Base-by-base conservation (phyloP, 208 protist genomes). In the Trypanosoma cruzi region DNA sequence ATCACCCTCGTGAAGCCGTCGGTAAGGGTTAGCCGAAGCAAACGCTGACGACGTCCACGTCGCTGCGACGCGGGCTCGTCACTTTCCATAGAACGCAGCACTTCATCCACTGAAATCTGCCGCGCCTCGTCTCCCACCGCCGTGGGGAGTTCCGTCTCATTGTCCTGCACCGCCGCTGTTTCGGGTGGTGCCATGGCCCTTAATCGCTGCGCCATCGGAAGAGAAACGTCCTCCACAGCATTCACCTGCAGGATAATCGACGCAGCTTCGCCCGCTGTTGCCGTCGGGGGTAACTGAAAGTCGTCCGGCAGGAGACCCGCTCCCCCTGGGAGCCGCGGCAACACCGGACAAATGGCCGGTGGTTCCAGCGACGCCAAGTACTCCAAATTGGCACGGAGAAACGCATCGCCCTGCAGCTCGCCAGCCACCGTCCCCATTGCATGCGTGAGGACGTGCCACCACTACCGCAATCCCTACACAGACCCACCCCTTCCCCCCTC, bases 1-100 rank as follows among this genome's bases (percentile, higher is more conserved):
- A 90, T 55, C 2, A 88, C 48, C 29, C 85, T 83, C n/a, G 80
- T 81, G 42, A 86, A 91, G n/a, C 88, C 88, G 55, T 91, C 85
- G 0, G 85, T 85, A 13, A 94, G 60, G 28, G 77, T 71, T 1
- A 94, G 55, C 18, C 64, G 68, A 6, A 91, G 75, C 37, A 73
- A 76, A 1, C 85, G 81, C 78, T 77, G 81, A 42, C 73, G 79
- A 1, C 66, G 61, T 10, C 77, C 64, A 28, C 68, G 69, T 0
- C 69, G 67, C 13, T 61, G 72, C 18, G 37, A 54, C 0, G 73
- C 73, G 37, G 74, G 70, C 24, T 89, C 77, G 29, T 76, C 64
- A 31, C 68, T 65, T 57, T 84, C 28, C 69, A 75, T 64, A 52
- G 68, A 62, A 64, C 42, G 73, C 50, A 74, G 68, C 49, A 55